phyloP scores from a whole-genome alignment of 2,329 filamentous ascomycete genomes.

The Ceratocystis papillata region DNA sequence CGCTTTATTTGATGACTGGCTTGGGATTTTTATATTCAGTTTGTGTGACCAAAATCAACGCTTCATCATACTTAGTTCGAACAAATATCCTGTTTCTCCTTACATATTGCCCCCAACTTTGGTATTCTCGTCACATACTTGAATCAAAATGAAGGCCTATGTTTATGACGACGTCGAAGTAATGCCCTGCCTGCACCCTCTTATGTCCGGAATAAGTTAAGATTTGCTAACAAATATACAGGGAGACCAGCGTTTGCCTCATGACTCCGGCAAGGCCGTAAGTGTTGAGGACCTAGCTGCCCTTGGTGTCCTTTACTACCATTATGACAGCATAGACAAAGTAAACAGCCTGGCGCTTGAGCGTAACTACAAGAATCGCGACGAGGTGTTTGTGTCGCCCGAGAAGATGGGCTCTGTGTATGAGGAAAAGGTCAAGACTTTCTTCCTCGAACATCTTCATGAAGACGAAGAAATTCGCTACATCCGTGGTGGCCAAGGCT shows the following conservation, averaged over 20 bases:
- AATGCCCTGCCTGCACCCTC: slow-evolving; percentile 28
- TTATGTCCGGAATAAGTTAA: slow-evolving; percentile 9
- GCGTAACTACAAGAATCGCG: slow-evolving; percentile 85
- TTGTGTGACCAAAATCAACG: slow-evolving; percentile 7
- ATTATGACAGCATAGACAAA: slow-evolving; percentile 49
- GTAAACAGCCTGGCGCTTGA: slow-evolving; percentile 65
- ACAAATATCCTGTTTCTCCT: neutral
- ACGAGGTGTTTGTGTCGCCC: slow-evolving; percentile 83
- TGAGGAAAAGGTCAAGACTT: slow-evolving; percentile 84
- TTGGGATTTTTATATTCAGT: neutral
- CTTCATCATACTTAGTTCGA: neutral
- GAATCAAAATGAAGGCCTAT: slow-evolving; percentile 45
- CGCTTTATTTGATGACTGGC: slow-evolving; percentile 5
- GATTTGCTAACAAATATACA: slow-evolving; percentile 32
- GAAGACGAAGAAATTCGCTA: slow-evolving; percentile 98
- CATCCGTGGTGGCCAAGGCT: slow-evolving; percentile 76
- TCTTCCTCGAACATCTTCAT: slow-evolving; percentile 92
- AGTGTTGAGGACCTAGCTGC: slow-evolving; percentile 53
- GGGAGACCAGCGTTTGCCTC: slow-evolving; percentile 87
- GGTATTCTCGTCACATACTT: no score
- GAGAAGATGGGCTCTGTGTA: slow-evolving; percentile 75
- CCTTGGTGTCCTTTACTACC: slow-evolving; percentile 72
- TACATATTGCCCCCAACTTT: neutral
- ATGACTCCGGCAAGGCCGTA: slow-evolving; percentile 70
- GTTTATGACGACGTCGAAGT: slow-evolving; percentile 47